A percentile compares a stretch with the other conserved stretches of the same genome.
Conservation (phyloP, 257 asterid genomes). For the Nyctanthes arbortristis region DNA sequence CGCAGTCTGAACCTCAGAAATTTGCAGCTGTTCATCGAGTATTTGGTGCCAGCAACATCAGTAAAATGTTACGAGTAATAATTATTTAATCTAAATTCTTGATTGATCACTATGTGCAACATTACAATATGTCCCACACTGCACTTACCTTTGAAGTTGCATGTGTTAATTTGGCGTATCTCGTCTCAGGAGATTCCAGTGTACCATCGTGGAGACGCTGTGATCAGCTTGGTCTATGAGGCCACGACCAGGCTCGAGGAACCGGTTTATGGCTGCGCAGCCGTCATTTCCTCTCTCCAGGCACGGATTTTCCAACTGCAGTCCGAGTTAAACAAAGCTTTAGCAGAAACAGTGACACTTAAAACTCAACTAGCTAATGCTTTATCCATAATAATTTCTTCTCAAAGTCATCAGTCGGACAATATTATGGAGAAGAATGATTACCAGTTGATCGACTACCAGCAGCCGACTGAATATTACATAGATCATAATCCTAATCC, state of each 20-base stretch:
- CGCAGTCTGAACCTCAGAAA: conserved; percentile 36
- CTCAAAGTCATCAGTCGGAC: conserved; percentile 11
- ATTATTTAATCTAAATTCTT: background rate
- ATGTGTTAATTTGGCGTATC: background rate
- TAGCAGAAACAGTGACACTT: conserved; percentile 35
- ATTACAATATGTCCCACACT: background rate
- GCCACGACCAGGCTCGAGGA: conserved; percentile 44
- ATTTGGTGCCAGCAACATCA: conserved; percentile 56
- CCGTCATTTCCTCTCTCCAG: conserved; percentile 41
- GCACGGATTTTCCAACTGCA: conserved; percentile 35
- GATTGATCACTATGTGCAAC: too few species aligned
- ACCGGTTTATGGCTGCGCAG: conserved; percentile 49
- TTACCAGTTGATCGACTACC: conserved; percentile 4
- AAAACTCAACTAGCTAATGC: conserved; percentile 36
- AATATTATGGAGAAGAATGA: background rate
- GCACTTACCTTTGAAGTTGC: background rate
- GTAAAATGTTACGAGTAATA: conserved; percentile 43
- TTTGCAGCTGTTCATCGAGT: conserved; percentile 45
- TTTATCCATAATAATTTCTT: conserved; percentile 16
- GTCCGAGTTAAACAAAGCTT: conserved; percentile 36
- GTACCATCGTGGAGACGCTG: conserved; percentile 41
- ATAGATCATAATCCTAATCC: background rate
- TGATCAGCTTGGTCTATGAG: conserved; percentile 51
- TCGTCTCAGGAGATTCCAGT: conserved; percentile 34
- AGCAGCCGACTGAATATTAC: conserved; percentile 14